Evolutionary conservation across 2,329 filamentous ascomycete species (phyloP), one percentile per base, ranked within the genome.

Genomic region (Cytospora mali): DNA sequence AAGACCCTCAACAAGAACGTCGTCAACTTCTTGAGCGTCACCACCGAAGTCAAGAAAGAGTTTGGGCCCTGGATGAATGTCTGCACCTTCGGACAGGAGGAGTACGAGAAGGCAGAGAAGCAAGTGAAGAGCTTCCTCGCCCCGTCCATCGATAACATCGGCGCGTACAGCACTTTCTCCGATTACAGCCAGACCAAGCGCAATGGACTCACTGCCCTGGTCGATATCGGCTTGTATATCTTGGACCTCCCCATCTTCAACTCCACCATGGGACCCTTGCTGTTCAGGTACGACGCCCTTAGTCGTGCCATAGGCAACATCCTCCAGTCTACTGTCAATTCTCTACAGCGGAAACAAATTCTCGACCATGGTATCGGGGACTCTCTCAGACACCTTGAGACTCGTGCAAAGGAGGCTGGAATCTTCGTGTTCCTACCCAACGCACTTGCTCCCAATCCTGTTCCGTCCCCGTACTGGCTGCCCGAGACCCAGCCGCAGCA

Each of bases 221-320:
- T 52, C 25, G 29, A 54, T 16, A 35, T 54, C 14, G 58, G 50
- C 10, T 7, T 29, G 10, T 9, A 35, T 16, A n/a, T 60, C 3
- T 2, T 60, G 16, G 10, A 9, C 3, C 27, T 54, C 1, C 50
- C 50, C 21, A 49, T 54, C 25, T 23, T 60, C 18, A 21, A 13
- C 4, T 27, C 50, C 5, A 7, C 18, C 2, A 39, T 18, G 16
- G 58, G 50, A 18, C 1, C 11, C 9, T n/a, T 6, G 1, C 18
- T 49, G 23, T 54, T 60, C 21, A n/a, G 2, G 3, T 60, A 60
- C 9, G 58, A 60, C 14, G 21, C 27, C n/a, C 28, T 60, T 25
- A 60, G 58, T 16, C 58, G 58, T 21, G 50, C 58, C 11, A 50
- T 60, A 23, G 58, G 13, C 23, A 60, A 54, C 39, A 33, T 60